These are phyloP conservation scores for Craterostigma plantagineum DNA, from an alignment of 257 asterid species.

Conservation along the genomic window DNA sequence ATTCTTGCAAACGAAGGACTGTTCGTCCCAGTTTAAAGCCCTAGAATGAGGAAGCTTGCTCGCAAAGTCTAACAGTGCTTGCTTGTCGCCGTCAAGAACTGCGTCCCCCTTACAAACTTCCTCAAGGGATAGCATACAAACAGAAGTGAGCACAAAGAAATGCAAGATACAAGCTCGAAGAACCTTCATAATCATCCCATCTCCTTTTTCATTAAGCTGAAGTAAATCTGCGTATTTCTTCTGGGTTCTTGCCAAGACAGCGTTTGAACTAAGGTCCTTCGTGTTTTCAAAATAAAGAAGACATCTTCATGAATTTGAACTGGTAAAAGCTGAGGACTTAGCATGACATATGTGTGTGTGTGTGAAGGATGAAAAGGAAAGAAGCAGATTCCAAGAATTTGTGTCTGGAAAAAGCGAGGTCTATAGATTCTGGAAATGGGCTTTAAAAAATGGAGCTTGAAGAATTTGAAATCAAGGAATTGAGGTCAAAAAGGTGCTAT, in stretches of 20 bases:
- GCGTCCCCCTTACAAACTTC: constrained; percentile 11
- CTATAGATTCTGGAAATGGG: constrained; percentile 28
- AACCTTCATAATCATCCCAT: constrained; percentile 10
- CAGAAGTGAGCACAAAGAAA: constrained; percentile 18
- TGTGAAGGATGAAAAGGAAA: constrained; percentile 6
- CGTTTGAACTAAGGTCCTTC: constrained; percentile 5
- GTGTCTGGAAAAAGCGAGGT: constrained; percentile 30
- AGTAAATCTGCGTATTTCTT: no score
- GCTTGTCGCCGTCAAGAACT: constrained; percentile 51
- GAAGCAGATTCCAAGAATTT: constrained; percentile 30
- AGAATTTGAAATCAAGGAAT: constrained; percentile 29
- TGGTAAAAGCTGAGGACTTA: constrained; percentile 17
- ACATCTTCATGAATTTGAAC: constrained; percentile 9
- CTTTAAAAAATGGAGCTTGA: constrained; percentile 20
- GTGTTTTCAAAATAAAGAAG: constrained; percentile 13
- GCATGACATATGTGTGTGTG: constrained; percentile 7
- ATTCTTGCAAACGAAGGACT: constrained; percentile 40
- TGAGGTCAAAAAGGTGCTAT: constrained; percentile 22
- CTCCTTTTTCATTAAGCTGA: constrained; percentile 23
- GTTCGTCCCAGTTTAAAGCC: constrained; percentile 49
- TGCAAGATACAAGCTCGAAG: constrained; percentile 10
- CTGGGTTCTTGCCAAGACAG: no score
- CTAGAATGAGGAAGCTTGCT: constrained; percentile 28
- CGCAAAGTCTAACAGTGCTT: constrained; percentile 63
- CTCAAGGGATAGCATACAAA: constrained; percentile 13